Percentiles rank a stretch among this genome's conserved stretches.
These are phyloP conservation scores for Neurospora sp. DNA, from an alignment of 495 filamentous ascomycete genomes.

Conservation along the genomic window DNA sequence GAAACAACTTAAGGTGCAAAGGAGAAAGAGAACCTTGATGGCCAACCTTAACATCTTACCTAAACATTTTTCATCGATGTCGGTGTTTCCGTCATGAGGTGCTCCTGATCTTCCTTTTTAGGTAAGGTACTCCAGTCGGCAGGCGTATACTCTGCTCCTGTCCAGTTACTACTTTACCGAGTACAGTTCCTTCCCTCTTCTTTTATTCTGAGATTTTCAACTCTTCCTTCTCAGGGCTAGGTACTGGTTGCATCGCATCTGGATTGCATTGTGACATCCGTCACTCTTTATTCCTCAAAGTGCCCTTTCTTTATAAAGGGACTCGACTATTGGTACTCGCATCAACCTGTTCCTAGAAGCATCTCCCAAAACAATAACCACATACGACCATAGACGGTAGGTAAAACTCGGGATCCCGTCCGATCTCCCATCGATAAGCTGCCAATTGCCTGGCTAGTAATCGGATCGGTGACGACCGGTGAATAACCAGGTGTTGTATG, in stretches of 20 bases:
- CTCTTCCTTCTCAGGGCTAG: no score
- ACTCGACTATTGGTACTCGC: background rate
- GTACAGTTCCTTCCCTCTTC: no score
- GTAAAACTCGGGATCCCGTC: background rate
- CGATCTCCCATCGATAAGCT: background rate
- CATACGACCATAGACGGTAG: background rate
- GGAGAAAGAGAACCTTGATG: background rate
- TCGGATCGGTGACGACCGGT: background rate
- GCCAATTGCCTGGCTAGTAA: background rate
- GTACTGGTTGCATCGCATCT: no score
- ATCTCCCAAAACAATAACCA: background rate
- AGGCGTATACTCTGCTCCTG: no score
- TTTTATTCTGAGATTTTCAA: no score
- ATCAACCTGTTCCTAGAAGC: background rate
- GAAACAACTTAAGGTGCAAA: background rate
- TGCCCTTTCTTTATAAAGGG: background rate
- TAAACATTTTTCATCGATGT: no score
- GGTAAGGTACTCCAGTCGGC: no score
- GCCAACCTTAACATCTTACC: background rate
- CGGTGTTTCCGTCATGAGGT: no score
- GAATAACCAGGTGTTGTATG: background rate
- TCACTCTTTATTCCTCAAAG: no score
- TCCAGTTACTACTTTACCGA: no score
- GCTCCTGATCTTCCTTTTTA: background rate
- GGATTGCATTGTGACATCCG: no score